phyloP scores from a whole-genome alignment of 176 grass and related monocot genomes.

The Leersia perrieri region DNA sequence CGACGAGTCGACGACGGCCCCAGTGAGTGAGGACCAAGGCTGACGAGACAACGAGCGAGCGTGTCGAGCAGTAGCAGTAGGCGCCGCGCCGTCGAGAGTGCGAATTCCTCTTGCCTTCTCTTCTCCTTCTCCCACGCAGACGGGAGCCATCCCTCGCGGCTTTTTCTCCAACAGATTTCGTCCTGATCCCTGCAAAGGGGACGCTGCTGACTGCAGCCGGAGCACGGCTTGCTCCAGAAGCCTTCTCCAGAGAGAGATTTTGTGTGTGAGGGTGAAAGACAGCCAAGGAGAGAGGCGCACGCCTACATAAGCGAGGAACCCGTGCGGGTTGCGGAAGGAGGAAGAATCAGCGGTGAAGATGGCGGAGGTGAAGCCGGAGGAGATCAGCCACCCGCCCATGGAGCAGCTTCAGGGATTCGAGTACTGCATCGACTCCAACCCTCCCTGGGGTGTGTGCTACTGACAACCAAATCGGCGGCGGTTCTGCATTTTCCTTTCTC shows the following conservation, averaged over 20 bases:
- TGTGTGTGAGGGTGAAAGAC: background rate
- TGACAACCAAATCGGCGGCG: background rate
- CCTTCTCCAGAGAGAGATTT: background rate
- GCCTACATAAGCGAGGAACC: constrained; percentile 8
- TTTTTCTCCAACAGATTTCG: constrained; percentile 32
- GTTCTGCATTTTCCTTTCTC: background rate
- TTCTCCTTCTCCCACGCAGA: background rate
- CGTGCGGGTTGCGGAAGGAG: too few relatives aligned
- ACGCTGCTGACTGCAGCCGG: background rate
- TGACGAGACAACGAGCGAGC: background rate
- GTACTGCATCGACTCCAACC: constrained; percentile 97
- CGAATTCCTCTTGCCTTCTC: constrained; percentile 20
- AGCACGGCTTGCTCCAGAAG: background rate
- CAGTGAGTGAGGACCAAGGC: background rate
- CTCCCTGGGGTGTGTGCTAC: constrained; percentile 67
- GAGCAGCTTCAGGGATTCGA: constrained; percentile 97
- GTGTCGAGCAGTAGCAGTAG: too few relatives aligned
- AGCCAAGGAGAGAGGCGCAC: background rate
- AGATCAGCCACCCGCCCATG: constrained; percentile 85
- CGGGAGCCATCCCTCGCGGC: background rate
- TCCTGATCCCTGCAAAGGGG: constrained; percentile 14
- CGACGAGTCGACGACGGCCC: background rate
- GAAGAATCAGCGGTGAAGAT: constrained; percentile 27
- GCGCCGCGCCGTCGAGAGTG: constrained; percentile 5
- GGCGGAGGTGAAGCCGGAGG: constrained; percentile 74